Conservation (phyloP, 192 early-diverging fungal species). For the Coemansia sp. region DNA sequence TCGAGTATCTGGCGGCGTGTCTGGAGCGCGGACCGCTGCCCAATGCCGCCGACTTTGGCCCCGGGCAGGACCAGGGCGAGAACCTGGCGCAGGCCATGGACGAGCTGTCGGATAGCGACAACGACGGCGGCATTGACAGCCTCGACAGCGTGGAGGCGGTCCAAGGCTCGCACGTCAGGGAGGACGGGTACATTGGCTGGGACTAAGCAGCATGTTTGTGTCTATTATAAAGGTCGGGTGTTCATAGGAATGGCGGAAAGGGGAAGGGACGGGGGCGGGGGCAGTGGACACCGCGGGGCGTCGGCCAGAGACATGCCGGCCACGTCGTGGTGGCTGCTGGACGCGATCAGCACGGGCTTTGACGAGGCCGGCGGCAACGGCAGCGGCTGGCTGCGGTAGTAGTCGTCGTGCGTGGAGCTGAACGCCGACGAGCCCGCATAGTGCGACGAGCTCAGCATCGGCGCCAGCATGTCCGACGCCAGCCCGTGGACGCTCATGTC, state of each 20-base stretch:
- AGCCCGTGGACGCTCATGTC: not conserved
- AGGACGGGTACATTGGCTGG: slow-evolving; percentile 10
- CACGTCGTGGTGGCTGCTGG: not conserved
- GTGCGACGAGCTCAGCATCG: not conserved
- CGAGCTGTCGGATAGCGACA: not conserved
- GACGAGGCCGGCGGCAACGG: slow-evolving; percentile 6
- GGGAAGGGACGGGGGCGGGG: not conserved
- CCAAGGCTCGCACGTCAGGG: not conserved
- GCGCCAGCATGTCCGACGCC: not conserved
- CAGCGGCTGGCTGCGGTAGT: slow-evolving; percentile 10
- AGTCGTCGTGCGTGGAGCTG: not conserved
- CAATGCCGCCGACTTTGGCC: slow-evolving; percentile 1
- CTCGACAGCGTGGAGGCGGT: not conserved
- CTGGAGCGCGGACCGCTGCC: slow-evolving; percentile 19
- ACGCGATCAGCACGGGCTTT: too few relatives aligned
- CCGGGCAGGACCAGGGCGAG: not conserved
- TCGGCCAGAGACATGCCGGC: not conserved
- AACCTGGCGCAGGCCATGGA: not conserved
- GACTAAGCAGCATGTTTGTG: too few relatives aligned
- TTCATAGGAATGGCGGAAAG: not conserved
- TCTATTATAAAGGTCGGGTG: too few relatives aligned
- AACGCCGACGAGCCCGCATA: not conserved
- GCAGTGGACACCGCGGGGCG: slow-evolving; percentile 9
- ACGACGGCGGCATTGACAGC: not conserved
- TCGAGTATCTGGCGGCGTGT: slow-evolving; percentile 25